phyloP scores from a whole-genome alignment of 2,329 filamentous ascomycete species.

The Cyphellophora attinorum region DNA sequence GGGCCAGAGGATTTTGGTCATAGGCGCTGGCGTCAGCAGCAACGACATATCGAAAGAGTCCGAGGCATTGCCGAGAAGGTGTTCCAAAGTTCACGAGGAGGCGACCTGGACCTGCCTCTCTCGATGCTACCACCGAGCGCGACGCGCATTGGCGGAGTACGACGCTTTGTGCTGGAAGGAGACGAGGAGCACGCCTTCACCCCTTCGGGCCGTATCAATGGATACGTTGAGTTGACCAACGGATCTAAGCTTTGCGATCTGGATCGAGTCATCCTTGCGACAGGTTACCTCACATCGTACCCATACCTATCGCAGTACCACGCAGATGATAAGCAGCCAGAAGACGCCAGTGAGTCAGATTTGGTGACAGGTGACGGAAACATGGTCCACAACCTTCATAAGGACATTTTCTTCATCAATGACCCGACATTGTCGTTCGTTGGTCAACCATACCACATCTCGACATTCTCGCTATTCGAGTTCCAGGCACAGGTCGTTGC shows the following conservation, averaged over 20 bases:
- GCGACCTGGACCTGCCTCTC: constrained; percentile 49
- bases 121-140: constrained; percentile 45
- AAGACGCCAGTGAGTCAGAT: constrained; percentile 41
- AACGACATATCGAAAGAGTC: constrained; percentile 46
- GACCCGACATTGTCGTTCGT: constrained; percentile 56
- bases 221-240: constrained; percentile 42
- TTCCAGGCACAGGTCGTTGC: constrained; percentile 57
- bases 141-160: constrained; percentile 43
- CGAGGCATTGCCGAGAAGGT: constrained; percentile 34
- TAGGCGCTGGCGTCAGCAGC: constrained; percentile 48
- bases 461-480: constrained; percentile 61
- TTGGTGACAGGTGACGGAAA: constrained; percentile 53
- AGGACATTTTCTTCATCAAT: constrained; percentile 62
- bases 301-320: constrained; percentile 52
- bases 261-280: constrained; percentile 55
- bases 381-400: constrained; percentile 57
- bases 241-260: constrained; percentile 46
- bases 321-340: constrained; percentile 31
- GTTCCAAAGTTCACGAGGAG: constrained; percentile 50
- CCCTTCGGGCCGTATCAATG: constrained; percentile 37
- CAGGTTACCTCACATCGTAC: constrained; percentile 59
- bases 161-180: constrained; percentile 33
- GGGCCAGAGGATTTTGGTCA: constrained; percentile 47
- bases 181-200: constrained; percentile 1
- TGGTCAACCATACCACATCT: constrained; percentile 56